These are phyloP conservation scores for Sporisorium scitamineum DNA, from an alignment of 1,284 basidiomycete genomes.

Conservation along the genomic window DNA sequence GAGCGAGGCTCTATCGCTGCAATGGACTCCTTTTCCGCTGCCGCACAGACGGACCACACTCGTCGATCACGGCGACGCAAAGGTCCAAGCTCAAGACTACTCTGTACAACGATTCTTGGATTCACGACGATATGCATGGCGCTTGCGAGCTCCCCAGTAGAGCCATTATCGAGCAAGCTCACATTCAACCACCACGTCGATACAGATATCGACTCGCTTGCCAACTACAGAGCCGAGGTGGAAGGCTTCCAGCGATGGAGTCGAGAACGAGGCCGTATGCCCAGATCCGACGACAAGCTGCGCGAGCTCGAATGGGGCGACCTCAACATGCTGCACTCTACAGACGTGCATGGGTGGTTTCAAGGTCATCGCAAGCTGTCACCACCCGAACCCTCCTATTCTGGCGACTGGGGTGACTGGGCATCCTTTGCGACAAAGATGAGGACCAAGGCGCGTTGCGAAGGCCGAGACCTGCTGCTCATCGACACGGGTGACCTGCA, in stretches of 20 bases:
- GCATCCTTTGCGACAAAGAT: conserved; percentile 67
- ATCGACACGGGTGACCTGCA: conserved; percentile 67
- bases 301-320: conserved; percentile 79
- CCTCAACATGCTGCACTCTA: conserved; percentile 82
- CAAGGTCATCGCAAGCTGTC: conserved; percentile 65
- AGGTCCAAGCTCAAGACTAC: background rate
- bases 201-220: conserved; percentile 34
- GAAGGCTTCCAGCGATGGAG: conserved; percentile 50
- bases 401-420: conserved; percentile 68
- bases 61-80: background rate
- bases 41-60: background rate
- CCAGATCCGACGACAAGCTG: conserved; percentile 55
- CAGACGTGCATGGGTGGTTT: conserved; percentile 77
- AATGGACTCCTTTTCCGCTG: background rate
- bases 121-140: conserved; percentile 11
- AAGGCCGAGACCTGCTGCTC: conserved; percentile 65
- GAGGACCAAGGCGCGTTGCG: conserved; percentile 50
- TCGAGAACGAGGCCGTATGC: conserved; percentile 53
- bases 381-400: conserved; percentile 66
- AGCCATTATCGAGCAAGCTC: conserved; percentile 38
- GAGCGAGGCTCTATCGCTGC: too few species aligned
- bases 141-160: conserved; percentile 29
- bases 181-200: conserved; percentile 40
- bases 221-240: conserved; percentile 39
- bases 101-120: conserved; percentile 12